Percentiles rank a stretch among this genome's conserved stretches.
These are phyloP conservation scores for Geranium incanum DNA, from an alignment of 441 rosid genomes.

Conservation along the genomic window DNA sequence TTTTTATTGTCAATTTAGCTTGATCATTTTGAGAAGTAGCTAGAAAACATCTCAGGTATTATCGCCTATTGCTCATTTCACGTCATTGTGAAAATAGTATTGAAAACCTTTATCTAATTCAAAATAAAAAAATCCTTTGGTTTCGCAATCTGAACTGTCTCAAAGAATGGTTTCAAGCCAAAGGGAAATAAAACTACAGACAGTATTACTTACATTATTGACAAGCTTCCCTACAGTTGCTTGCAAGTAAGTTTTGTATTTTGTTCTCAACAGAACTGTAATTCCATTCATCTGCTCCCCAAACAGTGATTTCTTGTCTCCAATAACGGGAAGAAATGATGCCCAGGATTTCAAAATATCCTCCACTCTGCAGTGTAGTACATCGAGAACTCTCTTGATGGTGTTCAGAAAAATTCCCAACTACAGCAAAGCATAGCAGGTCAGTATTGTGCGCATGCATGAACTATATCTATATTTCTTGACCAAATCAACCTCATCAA, in stretches of 20 bases:
- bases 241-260: conserved; percentile 84
- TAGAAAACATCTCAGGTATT: no score
- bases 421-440: conserved; percentile 35
- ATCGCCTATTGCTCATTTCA: no score
- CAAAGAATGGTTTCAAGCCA: not conserved
- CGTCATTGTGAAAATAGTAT: no score
- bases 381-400: conserved; percentile 84
- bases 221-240: conserved; percentile 85
- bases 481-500: not conserved
- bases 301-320: conserved; percentile 61
- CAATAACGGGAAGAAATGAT: conserved; percentile 58
- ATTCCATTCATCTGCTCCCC: conserved; percentile 92
- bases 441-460: conserved; percentile 11
- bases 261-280: conserved; percentile 80
- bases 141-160: not conserved
- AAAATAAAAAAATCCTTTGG: not conserved
- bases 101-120: no score
- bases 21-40: not conserved
- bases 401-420: conserved; percentile 81
- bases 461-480: not conserved
- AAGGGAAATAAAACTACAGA: not conserved
- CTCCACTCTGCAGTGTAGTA: conserved; percentile 73
- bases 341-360: conserved; percentile 87
- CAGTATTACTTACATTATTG: conserved; percentile 51
- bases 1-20: not conserved